Evolutionary conservation across 352 stramenopile genomes (phyloP), one percentile per base, ranked within the genome.

Genomic region (Phytophthora kernoviae): DNA sequence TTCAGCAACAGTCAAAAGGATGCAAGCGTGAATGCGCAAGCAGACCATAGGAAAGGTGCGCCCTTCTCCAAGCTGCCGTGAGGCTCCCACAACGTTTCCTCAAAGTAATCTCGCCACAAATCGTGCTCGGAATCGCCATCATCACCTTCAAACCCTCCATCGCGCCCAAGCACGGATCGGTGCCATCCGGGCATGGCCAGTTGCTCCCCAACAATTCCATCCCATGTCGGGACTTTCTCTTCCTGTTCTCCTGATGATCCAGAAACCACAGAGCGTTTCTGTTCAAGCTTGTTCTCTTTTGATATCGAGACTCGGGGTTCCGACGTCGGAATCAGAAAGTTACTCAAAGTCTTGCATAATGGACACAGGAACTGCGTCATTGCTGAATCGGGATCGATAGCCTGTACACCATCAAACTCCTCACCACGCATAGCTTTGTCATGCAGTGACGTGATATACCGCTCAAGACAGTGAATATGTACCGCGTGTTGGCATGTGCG

Each of bases 331-430:
- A 98, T 81, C 24, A 98, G 65, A 41, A 96, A 93, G 58, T 98
- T 98, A 61, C 87, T 94, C 26, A 98, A 56, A 7, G 78, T 95
- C 72, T 98, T 98, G 68, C 92, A 98, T 45, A 98, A 54, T 8
- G 92, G 92, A 53, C 92, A 98, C 42, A 98, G 58, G 22, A 97
- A 98, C 62, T 98, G 87, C 5, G 82, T 96, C 87, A 96, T 96
- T 9, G 82, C 77, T 36, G 87, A 92, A 58, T 96, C 87, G 8
- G 83, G 83, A 62, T 96, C 87, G 36, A 96, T 94, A 4, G 87
- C 87, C 65, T 96, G 87, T 53, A 93, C 84, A 9, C 87, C 87
- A 58, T 96, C 87, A 65, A 94, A 96, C 39, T 96, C 87, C 62
- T 96, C 87, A 26, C 87, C 87, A 39, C 85, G 87, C 56, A 92